Evolutionary conservation across 306 rosid genomes (phyloP).

Genomic region (Vigna mungo): DNA sequence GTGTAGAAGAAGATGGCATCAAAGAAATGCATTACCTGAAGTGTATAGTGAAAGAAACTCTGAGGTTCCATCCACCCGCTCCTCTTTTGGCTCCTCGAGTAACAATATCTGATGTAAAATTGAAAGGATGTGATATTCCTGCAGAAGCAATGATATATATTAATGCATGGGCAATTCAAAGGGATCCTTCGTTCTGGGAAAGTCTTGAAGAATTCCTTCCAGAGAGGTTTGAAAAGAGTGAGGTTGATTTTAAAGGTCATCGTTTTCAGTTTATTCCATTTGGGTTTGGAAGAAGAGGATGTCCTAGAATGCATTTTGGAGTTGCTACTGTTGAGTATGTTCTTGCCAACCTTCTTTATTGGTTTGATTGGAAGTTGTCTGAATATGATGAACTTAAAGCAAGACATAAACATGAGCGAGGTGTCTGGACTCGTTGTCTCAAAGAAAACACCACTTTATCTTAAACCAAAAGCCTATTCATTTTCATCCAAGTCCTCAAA

Average conservation of each 20-base stretch:
- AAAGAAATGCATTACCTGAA: constrained; percentile 60
- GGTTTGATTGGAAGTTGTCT: no score
- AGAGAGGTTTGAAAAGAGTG: constrained; percentile 41
- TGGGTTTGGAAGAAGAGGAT: no score
- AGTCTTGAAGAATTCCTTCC: constrained; percentile 40
- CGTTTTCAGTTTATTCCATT: no score
- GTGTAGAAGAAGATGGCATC: constrained; percentile 45
- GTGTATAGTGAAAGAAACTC: constrained; percentile 55
- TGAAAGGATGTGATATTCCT: constrained; percentile 55
- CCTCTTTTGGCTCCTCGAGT: constrained; percentile 52
- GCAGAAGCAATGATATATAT: constrained; percentile 47
- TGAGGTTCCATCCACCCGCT: constrained; percentile 57
- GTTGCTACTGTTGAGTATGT: no score
- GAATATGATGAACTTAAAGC: no score
- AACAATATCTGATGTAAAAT: constrained; percentile 34
- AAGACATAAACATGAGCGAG: no score
- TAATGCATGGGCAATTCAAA: constrained; percentile 61
- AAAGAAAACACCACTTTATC: no score
- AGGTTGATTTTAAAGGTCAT: constrained; percentile 36
- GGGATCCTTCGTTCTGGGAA: constrained; percentile 45
- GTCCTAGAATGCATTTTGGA: no score
- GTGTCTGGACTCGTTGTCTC: no score
- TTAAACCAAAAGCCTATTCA: no score
- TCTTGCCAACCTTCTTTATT: no score
- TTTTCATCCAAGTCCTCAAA: no score